Evolutionary conservation across 2,329 filamentous ascomycete species (phyloP).

Genomic region (Sclerotinia spermophila): DNA sequence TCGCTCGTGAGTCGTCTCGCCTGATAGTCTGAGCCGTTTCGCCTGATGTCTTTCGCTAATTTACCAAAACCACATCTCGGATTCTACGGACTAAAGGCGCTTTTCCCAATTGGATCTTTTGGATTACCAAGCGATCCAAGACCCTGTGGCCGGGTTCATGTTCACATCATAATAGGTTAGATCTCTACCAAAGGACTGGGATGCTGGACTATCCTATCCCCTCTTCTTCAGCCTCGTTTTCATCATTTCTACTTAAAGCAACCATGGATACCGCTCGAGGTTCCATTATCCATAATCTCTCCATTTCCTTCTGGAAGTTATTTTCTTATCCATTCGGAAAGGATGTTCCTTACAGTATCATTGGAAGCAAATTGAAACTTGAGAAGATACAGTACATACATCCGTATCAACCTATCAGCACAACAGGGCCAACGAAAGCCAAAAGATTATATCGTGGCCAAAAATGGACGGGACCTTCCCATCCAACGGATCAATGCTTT

Average conservation of each 20-base stretch:
- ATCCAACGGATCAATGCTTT: slow-evolving; percentile 15
- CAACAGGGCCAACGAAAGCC: neutral
- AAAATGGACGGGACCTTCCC: neutral
- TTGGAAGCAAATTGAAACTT: neutral
- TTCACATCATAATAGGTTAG: neutral
- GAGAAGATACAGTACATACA: too few relatives aligned
- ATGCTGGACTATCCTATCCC: neutral
- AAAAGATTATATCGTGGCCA: neutral
- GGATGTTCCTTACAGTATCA: slow-evolving; percentile 2
- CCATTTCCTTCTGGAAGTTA: slow-evolving; percentile 1
- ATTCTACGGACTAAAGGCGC: neutral
- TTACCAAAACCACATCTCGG: neutral
- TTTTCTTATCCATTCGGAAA: neutral
- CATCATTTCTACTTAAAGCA: neutral
- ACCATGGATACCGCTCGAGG: slow-evolving; percentile 2
- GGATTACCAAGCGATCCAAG: neutral
- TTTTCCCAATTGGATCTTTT: neutral
- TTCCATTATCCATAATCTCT: neutral
- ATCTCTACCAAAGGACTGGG: neutral
- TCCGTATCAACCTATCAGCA: neutral
- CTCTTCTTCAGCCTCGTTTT: slow-evolving; percentile 11
- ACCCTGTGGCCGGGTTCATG: neutral
- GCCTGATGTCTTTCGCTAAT: slow-evolving; percentile 1
- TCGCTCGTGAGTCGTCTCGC: neutral
- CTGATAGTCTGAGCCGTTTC: neutral